phyloP scores from a whole-genome alignment of 768 basidiomycete species.

The Lactarius quietus region DNA sequence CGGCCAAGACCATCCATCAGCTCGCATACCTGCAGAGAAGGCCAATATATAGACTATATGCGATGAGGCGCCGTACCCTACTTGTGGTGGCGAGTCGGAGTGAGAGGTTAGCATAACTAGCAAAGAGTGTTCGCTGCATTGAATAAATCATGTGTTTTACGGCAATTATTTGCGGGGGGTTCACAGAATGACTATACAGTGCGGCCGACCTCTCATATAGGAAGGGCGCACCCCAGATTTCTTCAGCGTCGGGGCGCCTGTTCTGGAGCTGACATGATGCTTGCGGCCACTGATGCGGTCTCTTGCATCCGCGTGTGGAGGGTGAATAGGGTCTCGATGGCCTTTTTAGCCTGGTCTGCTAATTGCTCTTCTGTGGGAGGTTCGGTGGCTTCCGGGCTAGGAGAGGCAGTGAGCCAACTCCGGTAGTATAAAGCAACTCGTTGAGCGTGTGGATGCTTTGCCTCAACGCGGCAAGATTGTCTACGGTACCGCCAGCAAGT shows the following conservation, averaged over 20 bases:
- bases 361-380: conserved; percentile 23
- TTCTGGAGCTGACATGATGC: conserved; percentile 20
- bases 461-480: conserved; percentile 17
- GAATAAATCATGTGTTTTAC: conserved; percentile 4
- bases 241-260: conserved; percentile 16
- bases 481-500: neutral
- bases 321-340: conserved; percentile 13
- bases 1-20: conserved; percentile 16
- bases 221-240: conserved; percentile 1
- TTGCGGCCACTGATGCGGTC: conserved; percentile 20
- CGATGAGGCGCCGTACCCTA: conserved; percentile 8
- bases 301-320: conserved; percentile 21
- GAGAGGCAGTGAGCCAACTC: conserved; percentile 25
- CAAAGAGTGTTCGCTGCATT: neutral
- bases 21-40: neutral
- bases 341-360: conserved; percentile 23
- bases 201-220: neutral
- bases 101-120: conserved; percentile 3
- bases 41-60: conserved; percentile 10
- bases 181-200: neutral
- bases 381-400: conserved; percentile 12
- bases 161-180: neutral
- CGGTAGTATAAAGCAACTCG: conserved; percentile 15
- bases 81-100: neutral
- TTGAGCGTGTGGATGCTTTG: conserved; percentile 17